Evolutionary conservation across 371 early-diverging fungal species (phyloP).

Genomic region (Cokeromyces recurvatus): DNA sequence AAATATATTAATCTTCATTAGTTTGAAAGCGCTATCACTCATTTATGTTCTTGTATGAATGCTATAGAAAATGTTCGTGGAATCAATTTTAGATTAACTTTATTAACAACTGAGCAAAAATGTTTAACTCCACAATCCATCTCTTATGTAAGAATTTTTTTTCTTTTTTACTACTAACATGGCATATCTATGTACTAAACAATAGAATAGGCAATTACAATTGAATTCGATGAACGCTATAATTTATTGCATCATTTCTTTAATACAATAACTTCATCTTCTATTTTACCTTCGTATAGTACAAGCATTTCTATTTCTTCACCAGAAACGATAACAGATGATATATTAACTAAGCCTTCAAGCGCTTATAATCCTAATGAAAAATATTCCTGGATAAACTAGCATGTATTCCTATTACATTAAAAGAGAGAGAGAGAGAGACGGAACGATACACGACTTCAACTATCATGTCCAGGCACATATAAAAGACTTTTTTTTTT

Average conservation of each 20-base stretch:
- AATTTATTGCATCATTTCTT: slow-evolving; percentile 37
- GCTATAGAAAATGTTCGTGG: slow-evolving; percentile 48
- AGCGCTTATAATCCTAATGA: slow-evolving; percentile 27
- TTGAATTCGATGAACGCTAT: slow-evolving; percentile 40
- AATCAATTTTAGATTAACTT: slow-evolving; percentile 34
- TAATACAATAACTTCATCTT: too few relatives aligned
- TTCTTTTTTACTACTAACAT: background rate
- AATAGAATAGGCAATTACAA: slow-evolving; percentile 37
- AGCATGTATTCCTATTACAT: background rate
- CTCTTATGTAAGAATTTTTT: slow-evolving; percentile 25
- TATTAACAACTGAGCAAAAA: slow-evolving; percentile 23
- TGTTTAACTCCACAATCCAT: slow-evolving; percentile 12
- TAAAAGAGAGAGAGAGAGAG: too few relatives aligned
- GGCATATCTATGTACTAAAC: too few relatives aligned
- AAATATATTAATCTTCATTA: background rate
- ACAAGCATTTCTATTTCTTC: slow-evolving; percentile 2
- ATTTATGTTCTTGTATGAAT: slow-evolving; percentile 41
- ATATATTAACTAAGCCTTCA: slow-evolving; percentile 13
- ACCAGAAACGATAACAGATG: too few relatives aligned
- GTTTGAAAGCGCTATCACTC: slow-evolving; percentile 32
- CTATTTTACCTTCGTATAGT: slow-evolving; percentile 17
- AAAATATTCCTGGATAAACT: slow-evolving; percentile 7
- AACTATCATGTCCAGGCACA: too few relatives aligned
- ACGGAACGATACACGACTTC: too few relatives aligned
- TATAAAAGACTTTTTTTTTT: too few relatives aligned